These are phyloP conservation scores for Dryas octopetala DNA, from an alignment of 306 rosid species.

Conservation along the genomic window DNA sequence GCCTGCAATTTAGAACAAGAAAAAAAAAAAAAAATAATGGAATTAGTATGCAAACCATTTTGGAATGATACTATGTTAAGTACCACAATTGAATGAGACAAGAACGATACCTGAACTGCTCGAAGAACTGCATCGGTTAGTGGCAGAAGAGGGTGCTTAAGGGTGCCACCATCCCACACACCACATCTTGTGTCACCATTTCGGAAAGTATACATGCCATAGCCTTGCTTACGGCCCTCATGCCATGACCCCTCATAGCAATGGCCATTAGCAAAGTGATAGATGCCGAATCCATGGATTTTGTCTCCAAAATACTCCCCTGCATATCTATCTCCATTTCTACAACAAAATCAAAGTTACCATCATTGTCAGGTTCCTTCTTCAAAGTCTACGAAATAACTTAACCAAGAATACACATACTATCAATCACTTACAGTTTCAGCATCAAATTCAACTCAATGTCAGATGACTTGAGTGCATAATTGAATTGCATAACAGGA, in stretches of 20 bases:
- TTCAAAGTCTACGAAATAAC: not conserved
- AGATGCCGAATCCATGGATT: slow-evolving; percentile 96
- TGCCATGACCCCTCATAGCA: slow-evolving; percentile 98
- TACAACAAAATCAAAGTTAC: slow-evolving; percentile 31
- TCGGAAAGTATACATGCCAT: slow-evolving; percentile 71
- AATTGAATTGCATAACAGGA: not conserved
- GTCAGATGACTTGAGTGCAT: not conserved
- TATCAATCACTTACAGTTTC: not conserved
- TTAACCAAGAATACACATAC: not conserved
- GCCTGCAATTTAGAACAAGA: slow-evolving; percentile 47
- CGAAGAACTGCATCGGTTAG: slow-evolving; percentile 52
- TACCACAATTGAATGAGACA: not conserved
- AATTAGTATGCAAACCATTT: not conserved
- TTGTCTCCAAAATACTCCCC: slow-evolving; percentile 99
- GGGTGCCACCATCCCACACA: slow-evolving; percentile 88
- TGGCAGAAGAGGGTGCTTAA: slow-evolving; percentile 66
- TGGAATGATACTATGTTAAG: not conserved
- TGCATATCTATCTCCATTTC: slow-evolving; percentile 97
- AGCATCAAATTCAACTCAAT: not conserved
- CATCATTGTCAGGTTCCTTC: slow-evolving; percentile 2
- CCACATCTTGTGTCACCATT: slow-evolving; percentile 74
- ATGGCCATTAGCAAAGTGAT: slow-evolving; percentile 91
- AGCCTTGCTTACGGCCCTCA: slow-evolving; percentile 89
- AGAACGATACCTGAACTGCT: slow-evolving; percentile 68
- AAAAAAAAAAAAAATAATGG: not conserved